Evolutionary conservation across 148 eudicot species (phyloP).

Genomic region (Chenopodium album): DNA sequence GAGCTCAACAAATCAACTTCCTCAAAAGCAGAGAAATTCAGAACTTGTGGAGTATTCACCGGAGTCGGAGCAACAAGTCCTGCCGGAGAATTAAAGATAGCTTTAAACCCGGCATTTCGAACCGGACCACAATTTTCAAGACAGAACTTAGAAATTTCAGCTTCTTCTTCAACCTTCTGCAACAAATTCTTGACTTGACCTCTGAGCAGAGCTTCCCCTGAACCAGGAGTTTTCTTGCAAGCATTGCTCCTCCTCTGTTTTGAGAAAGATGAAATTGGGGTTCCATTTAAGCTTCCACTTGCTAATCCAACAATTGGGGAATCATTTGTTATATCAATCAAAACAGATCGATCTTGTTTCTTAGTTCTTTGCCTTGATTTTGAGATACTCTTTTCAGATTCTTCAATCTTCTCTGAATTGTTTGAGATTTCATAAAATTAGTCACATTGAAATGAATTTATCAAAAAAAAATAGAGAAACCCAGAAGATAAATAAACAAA

Average conservation of each 20-base stretch:
- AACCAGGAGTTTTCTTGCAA: constrained; percentile 65
- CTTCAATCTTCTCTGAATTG: constrained; percentile 50
- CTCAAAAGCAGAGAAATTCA: constrained; percentile 22
- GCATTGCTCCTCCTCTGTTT: constrained; percentile 35
- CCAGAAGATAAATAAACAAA: neutral
- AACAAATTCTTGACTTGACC: constrained; percentile 75
- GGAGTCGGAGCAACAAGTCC: constrained; percentile 82
- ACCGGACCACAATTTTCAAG: constrained; percentile 30
- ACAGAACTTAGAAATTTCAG: constrained; percentile 52
- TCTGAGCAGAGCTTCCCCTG: constrained; percentile 84
- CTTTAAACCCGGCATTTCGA: constrained; percentile 26
- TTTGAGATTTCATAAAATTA: neutral
- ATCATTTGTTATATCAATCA: constrained; percentile 84
- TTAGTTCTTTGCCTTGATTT: constrained; percentile 35
- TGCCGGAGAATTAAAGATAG: constrained; percentile 46
- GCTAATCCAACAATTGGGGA: constrained; percentile 92
- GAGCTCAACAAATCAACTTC: constrained; percentile 31
- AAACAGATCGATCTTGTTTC: constrained; percentile 42
- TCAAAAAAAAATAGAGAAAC: neutral
- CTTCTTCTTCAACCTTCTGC: constrained; percentile 88
- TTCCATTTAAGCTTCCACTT: constrained; percentile 38
- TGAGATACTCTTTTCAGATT: constrained; percentile 40
- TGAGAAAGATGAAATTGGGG: constrained; percentile 57
- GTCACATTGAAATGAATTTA: neutral
- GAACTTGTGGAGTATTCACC: constrained; percentile 65